Conservation (phyloP, 768 basidiomycete species). For the Boletus rex-veris region DNA sequence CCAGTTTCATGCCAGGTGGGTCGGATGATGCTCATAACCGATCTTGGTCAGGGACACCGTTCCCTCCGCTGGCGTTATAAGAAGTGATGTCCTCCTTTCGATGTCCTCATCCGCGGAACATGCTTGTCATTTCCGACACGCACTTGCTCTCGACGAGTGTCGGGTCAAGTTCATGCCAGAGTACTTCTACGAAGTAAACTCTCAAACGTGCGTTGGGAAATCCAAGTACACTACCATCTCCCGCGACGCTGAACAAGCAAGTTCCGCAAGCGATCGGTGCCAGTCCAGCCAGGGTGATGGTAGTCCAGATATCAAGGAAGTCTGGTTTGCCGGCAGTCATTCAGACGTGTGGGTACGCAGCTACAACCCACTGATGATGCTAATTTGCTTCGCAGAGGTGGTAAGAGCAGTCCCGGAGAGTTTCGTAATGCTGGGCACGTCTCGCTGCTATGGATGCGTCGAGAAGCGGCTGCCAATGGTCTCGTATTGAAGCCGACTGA, state of each 20-base stretch:
- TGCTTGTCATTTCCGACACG: slow-evolving; percentile 5
- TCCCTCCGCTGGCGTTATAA: not conserved
- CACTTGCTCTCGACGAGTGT: slow-evolving; percentile 4
- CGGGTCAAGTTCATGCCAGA: slow-evolving; percentile 9
- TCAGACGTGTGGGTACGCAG: slow-evolving; percentile 30
- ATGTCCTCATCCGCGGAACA: not conserved
- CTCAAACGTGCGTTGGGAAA: slow-evolving; percentile 5
- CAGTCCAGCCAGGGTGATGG: not conserved
- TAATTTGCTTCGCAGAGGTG: slow-evolving; percentile 16
- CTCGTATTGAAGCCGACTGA: slow-evolving; percentile 26
- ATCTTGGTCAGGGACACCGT: slow-evolving; percentile 3
- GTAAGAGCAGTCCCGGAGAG: slow-evolving; percentile 19
- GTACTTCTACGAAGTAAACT: slow-evolving; percentile 22
- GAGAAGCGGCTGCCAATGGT: slow-evolving; percentile 26
- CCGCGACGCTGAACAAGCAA: not conserved
- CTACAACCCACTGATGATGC: no score
- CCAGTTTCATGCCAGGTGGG: no score
- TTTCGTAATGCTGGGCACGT: slow-evolving; percentile 22
- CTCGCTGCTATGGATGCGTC: slow-evolving; percentile 34
- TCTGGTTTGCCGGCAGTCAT: slow-evolving; percentile 60
- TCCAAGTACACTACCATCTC: slow-evolving; percentile 5
- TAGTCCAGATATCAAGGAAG: slow-evolving; percentile 44
- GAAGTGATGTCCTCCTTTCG: not conserved
- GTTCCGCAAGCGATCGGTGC: not conserved
- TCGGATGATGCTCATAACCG: not conserved